phyloP scores from a whole-genome alignment of 2,329 filamentous ascomycete genomes.

The Monilinia fructicola region DNA sequence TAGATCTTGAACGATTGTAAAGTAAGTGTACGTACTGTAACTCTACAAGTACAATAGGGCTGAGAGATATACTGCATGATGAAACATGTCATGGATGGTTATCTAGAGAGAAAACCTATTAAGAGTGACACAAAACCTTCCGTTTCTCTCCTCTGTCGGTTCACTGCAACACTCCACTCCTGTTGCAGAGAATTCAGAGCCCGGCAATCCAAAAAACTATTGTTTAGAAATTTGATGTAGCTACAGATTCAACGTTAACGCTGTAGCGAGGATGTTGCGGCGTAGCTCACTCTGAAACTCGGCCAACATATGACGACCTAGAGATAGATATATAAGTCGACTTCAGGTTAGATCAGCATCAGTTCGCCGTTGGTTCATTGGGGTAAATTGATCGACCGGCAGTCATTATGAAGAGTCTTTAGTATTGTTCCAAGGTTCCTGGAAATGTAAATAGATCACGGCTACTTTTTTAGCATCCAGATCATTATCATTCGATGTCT shows the following conservation, averaged over 20 bases:
- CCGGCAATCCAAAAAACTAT: neutral
- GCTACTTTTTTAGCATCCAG: no score
- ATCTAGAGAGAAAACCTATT: no score
- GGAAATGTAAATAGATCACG: no score
- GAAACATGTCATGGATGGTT: neutral
- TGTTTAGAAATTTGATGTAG: neutral
- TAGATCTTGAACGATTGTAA: neutral
- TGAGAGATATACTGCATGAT: neutral
- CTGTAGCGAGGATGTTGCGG: neutral
- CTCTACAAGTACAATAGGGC: neutral
- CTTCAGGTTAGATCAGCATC: neutral
- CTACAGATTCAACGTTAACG: neutral
- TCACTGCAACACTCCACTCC: neutral
- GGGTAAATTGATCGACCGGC: neutral
- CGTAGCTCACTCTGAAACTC: constrained; percentile 1
- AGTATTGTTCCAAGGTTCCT: no score
- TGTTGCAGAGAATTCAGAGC: neutral
- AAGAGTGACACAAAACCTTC: no score
- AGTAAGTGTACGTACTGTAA: neutral
- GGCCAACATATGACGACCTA: neutral
- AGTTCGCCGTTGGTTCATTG: neutral
- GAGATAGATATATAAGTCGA: neutral
- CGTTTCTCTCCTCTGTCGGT: no score
- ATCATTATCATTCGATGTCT: no score
- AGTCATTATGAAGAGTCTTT: no score